Conservation (phyloP, 352 stramenopile genomes). For the Globisporangium apiculatum region DNA sequence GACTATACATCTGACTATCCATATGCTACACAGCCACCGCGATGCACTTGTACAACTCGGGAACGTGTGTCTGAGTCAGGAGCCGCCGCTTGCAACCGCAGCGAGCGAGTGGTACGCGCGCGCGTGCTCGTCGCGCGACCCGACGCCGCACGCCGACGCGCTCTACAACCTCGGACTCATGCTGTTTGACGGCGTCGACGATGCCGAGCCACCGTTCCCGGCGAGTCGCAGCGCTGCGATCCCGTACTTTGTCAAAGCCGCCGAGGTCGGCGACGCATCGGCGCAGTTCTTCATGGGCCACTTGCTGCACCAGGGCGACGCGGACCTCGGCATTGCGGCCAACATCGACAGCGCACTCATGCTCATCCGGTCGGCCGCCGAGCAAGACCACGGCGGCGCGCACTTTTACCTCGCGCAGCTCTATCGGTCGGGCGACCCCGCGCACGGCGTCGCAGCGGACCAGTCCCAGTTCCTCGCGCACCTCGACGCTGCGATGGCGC, state of each 20-base stretch:
- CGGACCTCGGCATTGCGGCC: slow-evolving; percentile 55
- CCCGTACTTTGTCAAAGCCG: slow-evolving; percentile 70
- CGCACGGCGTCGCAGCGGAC: slow-evolving; percentile 35
- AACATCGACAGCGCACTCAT: slow-evolving; percentile 60
- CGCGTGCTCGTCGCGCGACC: slow-evolving; percentile 35
- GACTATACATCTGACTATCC: background rate
- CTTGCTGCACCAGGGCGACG: slow-evolving; percentile 67
- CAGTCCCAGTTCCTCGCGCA: slow-evolving; percentile 52
- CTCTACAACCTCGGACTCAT: slow-evolving; percentile 83
- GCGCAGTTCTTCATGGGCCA: slow-evolving; percentile 86
- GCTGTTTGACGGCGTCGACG: slow-evolving; percentile 65
- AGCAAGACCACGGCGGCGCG: slow-evolving; percentile 60
- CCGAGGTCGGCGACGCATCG: slow-evolving; percentile 65
- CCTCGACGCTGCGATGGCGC: slow-evolving; percentile 54
- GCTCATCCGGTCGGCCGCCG: slow-evolving; percentile 70
- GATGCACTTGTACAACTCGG: slow-evolving; percentile 78
- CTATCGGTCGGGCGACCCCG: slow-evolving; percentile 74
- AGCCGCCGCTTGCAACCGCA: slow-evolving; percentile 62
- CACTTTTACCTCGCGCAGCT: slow-evolving; percentile 83
- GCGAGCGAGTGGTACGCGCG: slow-evolving; percentile 72
- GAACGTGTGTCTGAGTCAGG: slow-evolving; percentile 74
- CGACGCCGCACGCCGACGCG: slow-evolving; percentile 65
- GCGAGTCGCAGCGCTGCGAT: slow-evolving; percentile 55
- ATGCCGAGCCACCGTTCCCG: slow-evolving; percentile 56
- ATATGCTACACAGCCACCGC: slow-evolving; percentile 28